Conservation (phyloP, 169 alveolate species). For the Besnoitia besnoiti region DNA sequence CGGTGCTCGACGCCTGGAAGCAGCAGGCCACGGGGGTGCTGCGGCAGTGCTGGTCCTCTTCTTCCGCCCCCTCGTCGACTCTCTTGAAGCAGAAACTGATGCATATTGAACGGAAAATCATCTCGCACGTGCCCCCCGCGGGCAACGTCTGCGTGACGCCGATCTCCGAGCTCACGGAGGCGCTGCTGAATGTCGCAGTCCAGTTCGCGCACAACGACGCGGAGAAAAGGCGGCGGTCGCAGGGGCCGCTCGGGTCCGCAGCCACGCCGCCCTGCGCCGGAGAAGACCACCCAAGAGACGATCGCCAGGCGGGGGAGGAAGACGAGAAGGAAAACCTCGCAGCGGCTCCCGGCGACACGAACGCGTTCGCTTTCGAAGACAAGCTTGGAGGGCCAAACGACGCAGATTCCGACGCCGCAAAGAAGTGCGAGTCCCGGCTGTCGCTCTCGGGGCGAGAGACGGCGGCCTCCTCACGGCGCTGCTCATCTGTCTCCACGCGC, state of each 20-base stretch:
- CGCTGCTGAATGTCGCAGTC: constrained; percentile 45
- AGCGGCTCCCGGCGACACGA: neutral
- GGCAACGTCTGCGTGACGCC: constrained; percentile 59
- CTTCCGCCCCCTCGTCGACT: neutral
- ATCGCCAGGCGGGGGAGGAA: neutral
- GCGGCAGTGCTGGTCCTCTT: constrained; percentile 33
- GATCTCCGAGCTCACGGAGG: constrained; percentile 46
- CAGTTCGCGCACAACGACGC: constrained; percentile 38
- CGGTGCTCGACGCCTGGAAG: constrained; percentile 47
- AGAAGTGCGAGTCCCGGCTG: neutral
- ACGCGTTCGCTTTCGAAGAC: no score
- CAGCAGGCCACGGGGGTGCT: constrained; percentile 42
- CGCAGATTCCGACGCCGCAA: neutral
- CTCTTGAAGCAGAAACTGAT: constrained; percentile 26
- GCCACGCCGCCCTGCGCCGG: no score
- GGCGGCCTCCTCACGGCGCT: neutral
- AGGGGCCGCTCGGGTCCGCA: no score
- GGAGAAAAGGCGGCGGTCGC: neutral
- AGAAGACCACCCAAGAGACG: no score
- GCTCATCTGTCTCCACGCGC: neutral
- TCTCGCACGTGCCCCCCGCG: constrained; percentile 46
- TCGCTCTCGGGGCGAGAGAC: neutral
- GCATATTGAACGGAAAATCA: constrained; percentile 37
- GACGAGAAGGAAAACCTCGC: neutral
- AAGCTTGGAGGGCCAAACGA: no score